Percentiles rank a stretch among this genome's conserved stretches.
phyloP scores from a whole-genome alignment of 805 yeast genomes.

The Sugiyamaella americana region DNA sequence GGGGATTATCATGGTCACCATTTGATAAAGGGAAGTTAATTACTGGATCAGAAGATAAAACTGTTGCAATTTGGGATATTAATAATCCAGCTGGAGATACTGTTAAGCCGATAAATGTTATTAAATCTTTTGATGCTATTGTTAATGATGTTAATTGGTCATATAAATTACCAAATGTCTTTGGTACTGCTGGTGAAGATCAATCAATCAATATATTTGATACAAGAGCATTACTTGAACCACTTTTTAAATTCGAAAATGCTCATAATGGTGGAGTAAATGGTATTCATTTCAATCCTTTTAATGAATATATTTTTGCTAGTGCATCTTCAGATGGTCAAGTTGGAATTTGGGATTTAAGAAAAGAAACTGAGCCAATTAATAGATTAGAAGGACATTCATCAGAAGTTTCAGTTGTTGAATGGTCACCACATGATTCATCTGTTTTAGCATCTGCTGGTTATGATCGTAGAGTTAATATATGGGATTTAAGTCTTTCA shows the following conservation, averaged over 20 bases:
- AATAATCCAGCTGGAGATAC: slow-evolving; percentile 18
- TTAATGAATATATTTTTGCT: slow-evolving; percentile 47
- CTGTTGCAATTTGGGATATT: slow-evolving; percentile 72
- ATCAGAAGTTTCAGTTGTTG: slow-evolving; percentile 48
- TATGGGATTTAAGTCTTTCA: slow-evolving; percentile 67
- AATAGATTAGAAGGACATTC: slow-evolving; percentile 65
- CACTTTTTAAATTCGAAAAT: slow-evolving; percentile 22
- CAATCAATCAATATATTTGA: slow-evolving; percentile 57
- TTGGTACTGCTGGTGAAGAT: slow-evolving; percentile 73
- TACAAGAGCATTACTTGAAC: slow-evolving; percentile 41
- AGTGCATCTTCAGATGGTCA: slow-evolving; percentile 75
- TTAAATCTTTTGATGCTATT: slow-evolving; percentile 45
- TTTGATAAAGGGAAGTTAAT: slow-evolving; percentile 39
- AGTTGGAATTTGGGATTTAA: slow-evolving; percentile 67
- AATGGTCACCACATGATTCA: slow-evolving; percentile 48
- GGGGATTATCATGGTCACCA: slow-evolving; percentile 64
- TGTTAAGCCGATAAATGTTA: slow-evolving; percentile 34
- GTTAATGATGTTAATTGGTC: slow-evolving; percentile 67
- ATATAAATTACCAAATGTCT: slow-evolving; percentile 37
- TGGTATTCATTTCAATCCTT: slow-evolving; percentile 60
- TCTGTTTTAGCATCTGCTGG: slow-evolving; percentile 51
- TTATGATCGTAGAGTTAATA: slow-evolving; percentile 62
- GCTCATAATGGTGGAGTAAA: slow-evolving; percentile 41
- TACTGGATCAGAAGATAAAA: slow-evolving; percentile 67
- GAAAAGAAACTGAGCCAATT: slow-evolving; percentile 53